phyloP scores from a whole-genome alignment of 768 basidiomycete genomes.

The Pleurotus sapidus region DNA sequence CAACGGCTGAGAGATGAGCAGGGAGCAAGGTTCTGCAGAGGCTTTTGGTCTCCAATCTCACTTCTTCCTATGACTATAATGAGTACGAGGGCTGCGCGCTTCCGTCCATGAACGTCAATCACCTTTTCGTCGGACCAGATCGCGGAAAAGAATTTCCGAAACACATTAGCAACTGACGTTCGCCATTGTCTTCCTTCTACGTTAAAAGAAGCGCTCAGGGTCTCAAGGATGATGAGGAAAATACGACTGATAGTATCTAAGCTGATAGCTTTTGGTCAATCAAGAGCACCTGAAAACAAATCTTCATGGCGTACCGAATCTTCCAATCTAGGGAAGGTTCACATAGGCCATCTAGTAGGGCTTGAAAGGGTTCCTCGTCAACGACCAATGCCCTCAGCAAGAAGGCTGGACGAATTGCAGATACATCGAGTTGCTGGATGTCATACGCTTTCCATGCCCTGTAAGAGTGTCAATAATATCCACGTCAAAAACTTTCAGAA shows the following conservation, averaged over 20 bases:
- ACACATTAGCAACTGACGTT: slow-evolving; percentile 55
- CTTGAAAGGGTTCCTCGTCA: slow-evolving; percentile 59
- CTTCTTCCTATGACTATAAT: slow-evolving; percentile 56
- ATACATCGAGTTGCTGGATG: slow-evolving; percentile 53
- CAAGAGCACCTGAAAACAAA: neutral
- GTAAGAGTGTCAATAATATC: slow-evolving; percentile 1
- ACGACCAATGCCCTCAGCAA: slow-evolving; percentile 60
- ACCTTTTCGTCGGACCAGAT: slow-evolving; percentile 67
- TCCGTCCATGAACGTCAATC: slow-evolving; percentile 11
- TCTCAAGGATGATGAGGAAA: slow-evolving; percentile 65
- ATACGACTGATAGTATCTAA: slow-evolving; percentile 50
- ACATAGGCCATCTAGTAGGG: slow-evolving; percentile 41
- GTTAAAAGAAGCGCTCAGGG: slow-evolving; percentile 57
- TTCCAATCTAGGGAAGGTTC: slow-evolving; percentile 40
- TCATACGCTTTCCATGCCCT: slow-evolving; percentile 73
- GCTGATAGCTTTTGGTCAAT: slow-evolving; percentile 25
- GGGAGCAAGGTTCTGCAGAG: slow-evolving; percentile 61
- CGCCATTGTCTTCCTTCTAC: slow-evolving; percentile 71
- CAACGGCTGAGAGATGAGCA: slow-evolving; percentile 62
- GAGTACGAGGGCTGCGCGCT: neutral
- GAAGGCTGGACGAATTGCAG: slow-evolving; percentile 49
- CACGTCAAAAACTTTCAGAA: neutral
- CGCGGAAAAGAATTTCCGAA: slow-evolving; percentile 56
- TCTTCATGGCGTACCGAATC: slow-evolving; percentile 38
- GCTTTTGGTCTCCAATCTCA: slow-evolving; percentile 55